Conservation (phyloP, 2,329 filamentous ascomycete species). For the Cytospora chrysosperma region DNA sequence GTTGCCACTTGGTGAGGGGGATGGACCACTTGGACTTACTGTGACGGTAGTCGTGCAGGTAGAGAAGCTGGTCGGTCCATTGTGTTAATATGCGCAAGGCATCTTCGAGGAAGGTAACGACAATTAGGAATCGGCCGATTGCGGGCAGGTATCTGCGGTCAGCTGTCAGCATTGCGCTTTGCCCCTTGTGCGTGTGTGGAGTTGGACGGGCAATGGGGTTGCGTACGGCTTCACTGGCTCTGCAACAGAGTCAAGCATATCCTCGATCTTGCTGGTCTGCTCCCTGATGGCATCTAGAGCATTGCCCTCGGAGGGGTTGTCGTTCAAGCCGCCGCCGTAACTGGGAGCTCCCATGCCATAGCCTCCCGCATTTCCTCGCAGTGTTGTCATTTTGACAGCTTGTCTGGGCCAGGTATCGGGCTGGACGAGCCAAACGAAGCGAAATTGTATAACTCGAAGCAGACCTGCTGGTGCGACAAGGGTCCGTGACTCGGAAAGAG, state of each 20-base stretch:
- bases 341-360: slow-evolving; percentile 45
- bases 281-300: slow-evolving; percentile 85
- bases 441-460: background rate
- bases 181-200: background rate
- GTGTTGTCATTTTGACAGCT: slow-evolving; percentile 21
- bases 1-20: slow-evolving; percentile 1
- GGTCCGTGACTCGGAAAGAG: background rate
- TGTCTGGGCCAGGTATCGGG: background rate
- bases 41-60: slow-evolving; percentile 87
- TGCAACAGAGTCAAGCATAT: slow-evolving; percentile 79
- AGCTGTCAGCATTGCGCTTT: slow-evolving; percentile 29
- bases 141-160: slow-evolving; percentile 78
- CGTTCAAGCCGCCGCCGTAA: slow-evolving; percentile 74
- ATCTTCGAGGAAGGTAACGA: slow-evolving; percentile 97
- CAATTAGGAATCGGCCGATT: slow-evolving; percentile 95
- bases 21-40: slow-evolving; percentile 61
- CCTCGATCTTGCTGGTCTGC: slow-evolving; percentile 98
- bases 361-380: slow-evolving; percentile 24
- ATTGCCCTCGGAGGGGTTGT: slow-evolving; percentile 67
- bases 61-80: slow-evolving; percentile 92
- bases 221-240: slow-evolving; percentile 95
- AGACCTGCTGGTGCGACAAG: slow-evolving; percentile 18
- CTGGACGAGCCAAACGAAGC: background rate
- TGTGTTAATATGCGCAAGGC: slow-evolving; percentile 94
- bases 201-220: slow-evolving; percentile 15